phyloP scores from a whole-genome alignment of 1,284 basidiomycete species.

The Marasmius oreades region DNA sequence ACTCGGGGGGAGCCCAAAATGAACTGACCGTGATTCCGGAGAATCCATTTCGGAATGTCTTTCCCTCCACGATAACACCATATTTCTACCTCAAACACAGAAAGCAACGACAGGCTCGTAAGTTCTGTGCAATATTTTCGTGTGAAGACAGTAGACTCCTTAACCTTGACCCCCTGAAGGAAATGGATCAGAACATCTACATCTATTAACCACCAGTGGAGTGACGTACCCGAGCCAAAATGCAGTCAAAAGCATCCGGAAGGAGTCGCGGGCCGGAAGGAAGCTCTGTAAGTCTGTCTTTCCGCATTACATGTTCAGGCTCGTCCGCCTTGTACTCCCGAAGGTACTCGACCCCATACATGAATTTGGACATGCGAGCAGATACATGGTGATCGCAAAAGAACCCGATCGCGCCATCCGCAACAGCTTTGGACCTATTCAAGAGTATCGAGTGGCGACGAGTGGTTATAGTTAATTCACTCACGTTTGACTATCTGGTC shows the following conservation, averaged over 20 bases:
- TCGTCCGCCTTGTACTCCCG: constrained; percentile 63
- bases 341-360: constrained; percentile 78
- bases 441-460: neutral
- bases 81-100: constrained; percentile 76
- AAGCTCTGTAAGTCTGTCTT: constrained; percentile 64
- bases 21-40: constrained; percentile 50
- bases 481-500: constrained; percentile 76
- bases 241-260: constrained; percentile 77
- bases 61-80: constrained; percentile 77
- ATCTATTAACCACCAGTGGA: neutral
- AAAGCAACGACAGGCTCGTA: constrained; percentile 67
- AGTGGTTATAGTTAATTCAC: constrained; percentile 13
- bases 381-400: constrained; percentile 80
- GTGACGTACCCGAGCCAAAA: constrained; percentile 56
- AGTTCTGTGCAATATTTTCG: constrained; percentile 79
- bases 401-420: constrained; percentile 77
- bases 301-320: constrained; percentile 60
- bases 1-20: constrained; percentile 1
- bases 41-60: constrained; percentile 67
- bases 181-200: neutral
- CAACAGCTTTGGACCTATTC: constrained; percentile 71
- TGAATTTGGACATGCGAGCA: constrained; percentile 70
- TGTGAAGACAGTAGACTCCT: constrained; percentile 75
- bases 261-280: constrained; percentile 71
- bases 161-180: constrained; percentile 63